Base-by-base conservation (phyloP, 1,139 yeast genomes). In the Hyphopichia buzzinii region DNA sequence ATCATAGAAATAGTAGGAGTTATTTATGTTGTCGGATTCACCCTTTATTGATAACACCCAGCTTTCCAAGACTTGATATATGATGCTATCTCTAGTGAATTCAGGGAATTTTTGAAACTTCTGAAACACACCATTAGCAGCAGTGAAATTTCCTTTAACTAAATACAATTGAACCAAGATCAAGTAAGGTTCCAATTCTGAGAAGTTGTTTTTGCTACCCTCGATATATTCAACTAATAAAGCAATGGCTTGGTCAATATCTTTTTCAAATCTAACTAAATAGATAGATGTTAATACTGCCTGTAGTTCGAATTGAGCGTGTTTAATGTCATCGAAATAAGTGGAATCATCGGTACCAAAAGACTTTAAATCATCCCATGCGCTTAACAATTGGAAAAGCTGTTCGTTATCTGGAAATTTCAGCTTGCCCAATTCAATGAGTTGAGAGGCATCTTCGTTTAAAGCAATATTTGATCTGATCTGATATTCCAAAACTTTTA, bases 1-100 rank as follows among this genome's bases (percentile, higher is more conserved):
- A 55, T 84, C 92, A 57, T 77, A 84, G 48, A 84, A 83, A 57
- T 81, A 84, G 60, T 73, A 79, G 2, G 85, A 69, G 44, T 78
- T 77, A 55, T 74, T 82, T 43, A 79, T 73, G 44, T 72, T 65
- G 40, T 72, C 75, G 17, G 78, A 72, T 37, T 78, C 81, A 33
- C 84, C 85, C 47, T 64, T 67, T 26, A 70, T 57, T 35, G 83
- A 60, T 39, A 72, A 67, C 15, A 79, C 65, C 81, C 86, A 81
- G 13, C 85, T 74, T 52, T 84, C 92, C 36, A 83, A 72, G 12
- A 84, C 69, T 49, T 81, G 84, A 57, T 73, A 82, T 34, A 82
- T 74, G 36, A 84, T 76, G 48, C 74, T 77, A 55, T 84, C 94
- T 52, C 81, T 77, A 16, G 85, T 72, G 61, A 52, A 44, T 25